Conservation (phyloP, 441 rosid genomes). For the Pelargonium australe region DNA sequence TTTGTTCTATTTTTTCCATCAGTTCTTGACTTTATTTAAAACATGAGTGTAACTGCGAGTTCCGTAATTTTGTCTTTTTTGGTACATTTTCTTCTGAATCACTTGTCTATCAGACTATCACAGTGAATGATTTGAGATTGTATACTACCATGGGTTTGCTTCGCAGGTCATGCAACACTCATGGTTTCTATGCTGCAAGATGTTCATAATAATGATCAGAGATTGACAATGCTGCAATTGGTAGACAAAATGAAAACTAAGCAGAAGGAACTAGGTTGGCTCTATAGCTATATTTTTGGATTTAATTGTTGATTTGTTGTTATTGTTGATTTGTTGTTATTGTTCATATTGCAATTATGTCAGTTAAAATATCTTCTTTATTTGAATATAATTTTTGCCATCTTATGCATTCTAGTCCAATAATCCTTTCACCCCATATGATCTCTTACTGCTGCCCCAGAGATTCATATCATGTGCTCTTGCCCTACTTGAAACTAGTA, state of each 20-base stretch:
- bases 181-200: constrained; percentile 75
- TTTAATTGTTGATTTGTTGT: neutral
- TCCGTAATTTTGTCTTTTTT: neutral
- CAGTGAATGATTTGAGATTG: constrained; percentile 8
- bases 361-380: neutral
- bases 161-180: constrained; percentile 56
- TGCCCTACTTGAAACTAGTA: neutral
- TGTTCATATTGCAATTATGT: neutral
- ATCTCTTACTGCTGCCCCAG: neutral
- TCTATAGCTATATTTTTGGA: neutral
- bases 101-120: neutral
- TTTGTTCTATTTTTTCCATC: neutral
- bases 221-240: constrained; percentile 79
- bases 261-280: constrained; percentile 70
- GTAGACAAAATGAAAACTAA: constrained; percentile 75
- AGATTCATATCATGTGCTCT: neutral
- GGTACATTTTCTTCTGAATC: neutral
- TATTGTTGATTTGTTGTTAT: neutral
- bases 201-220: constrained; percentile 61
- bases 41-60: neutral
- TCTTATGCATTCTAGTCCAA: neutral
- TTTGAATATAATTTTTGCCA: neutral
- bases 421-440: neutral
- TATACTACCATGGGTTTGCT: constrained; percentile 16
- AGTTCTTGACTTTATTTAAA: neutral